phyloP scores from a whole-genome alignment of 2,329 filamentous ascomycete genomes.

The Colletotrichum nymphaeae region DNA sequence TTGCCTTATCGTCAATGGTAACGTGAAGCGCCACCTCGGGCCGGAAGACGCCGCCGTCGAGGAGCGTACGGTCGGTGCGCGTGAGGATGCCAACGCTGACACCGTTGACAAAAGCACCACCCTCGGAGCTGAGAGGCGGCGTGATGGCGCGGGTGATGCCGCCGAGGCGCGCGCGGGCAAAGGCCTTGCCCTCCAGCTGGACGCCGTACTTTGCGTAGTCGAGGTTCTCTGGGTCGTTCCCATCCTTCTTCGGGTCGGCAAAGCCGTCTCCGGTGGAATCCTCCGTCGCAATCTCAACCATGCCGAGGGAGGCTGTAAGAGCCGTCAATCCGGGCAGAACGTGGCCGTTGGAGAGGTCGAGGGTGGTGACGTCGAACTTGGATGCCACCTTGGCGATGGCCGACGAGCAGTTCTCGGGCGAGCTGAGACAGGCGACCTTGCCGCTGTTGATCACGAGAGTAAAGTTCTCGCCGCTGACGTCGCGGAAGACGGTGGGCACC shows the following conservation, averaged over 20 bases:
- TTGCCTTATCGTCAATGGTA: slow-evolving; percentile 48
- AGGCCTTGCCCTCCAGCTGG: slow-evolving; percentile 52
- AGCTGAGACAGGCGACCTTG: slow-evolving; percentile 51
- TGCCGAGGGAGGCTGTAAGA: slow-evolving; percentile 58
- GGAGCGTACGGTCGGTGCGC: slow-evolving; percentile 47
- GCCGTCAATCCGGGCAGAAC: slow-evolving; percentile 62
- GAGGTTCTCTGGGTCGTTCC: slow-evolving; percentile 43
- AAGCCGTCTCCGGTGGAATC: slow-evolving; percentile 58
- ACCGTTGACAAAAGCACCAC: slow-evolving; percentile 48
- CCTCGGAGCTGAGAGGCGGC: slow-evolving; percentile 44
- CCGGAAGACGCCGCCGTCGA: slow-evolving; percentile 54
- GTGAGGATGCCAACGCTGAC: slow-evolving; percentile 56
- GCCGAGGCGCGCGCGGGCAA: slow-evolving; percentile 53
- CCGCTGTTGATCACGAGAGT: slow-evolving; percentile 55
- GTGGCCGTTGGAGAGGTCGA: slow-evolving; percentile 58
- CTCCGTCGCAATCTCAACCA: slow-evolving; percentile 60
- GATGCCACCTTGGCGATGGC: slow-evolving; percentile 43
- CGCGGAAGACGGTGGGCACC: slow-evolving; percentile 17
- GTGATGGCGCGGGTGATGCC: slow-evolving; percentile 57
- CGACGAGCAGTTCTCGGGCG: slow-evolving; percentile 22
- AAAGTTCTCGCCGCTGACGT: slow-evolving; percentile 38
- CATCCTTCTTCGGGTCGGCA: slow-evolving; percentile 42
- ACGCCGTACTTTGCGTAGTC: slow-evolving; percentile 54
- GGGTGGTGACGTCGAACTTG: slow-evolving; percentile 37
- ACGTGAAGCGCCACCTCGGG: slow-evolving; percentile 57